Percentiles rank a stretch among this genome's conserved stretches.
Evolutionary conservation across 2,329 filamentous ascomycete genomes (phyloP).

Genomic region (Calonectria multiphialidica): DNA sequence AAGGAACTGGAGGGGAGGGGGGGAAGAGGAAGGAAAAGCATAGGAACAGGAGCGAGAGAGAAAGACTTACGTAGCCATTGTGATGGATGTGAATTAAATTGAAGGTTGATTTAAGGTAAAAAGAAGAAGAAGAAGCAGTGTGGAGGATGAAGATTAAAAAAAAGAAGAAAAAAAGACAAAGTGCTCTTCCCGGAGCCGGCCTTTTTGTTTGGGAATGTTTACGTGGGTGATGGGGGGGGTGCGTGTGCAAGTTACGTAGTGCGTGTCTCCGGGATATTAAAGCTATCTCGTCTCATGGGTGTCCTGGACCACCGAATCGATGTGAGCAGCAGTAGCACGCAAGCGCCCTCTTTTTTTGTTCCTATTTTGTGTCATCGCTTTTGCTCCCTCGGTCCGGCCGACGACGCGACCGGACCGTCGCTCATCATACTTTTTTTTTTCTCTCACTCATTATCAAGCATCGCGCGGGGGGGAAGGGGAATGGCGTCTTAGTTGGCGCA

Average conservation of each 20-base stretch:
- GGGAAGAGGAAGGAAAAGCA: too few relatives aligned
- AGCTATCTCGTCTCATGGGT: slow-evolving; percentile 6
- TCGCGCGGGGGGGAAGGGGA: not conserved
- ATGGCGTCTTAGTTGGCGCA: slow-evolving; percentile 40
- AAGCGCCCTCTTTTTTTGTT: not conserved
- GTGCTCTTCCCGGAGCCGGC: slow-evolving; percentile 14
- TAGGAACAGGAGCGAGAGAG: not conserved
- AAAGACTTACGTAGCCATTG: slow-evolving; percentile 51
- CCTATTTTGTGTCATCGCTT: not conserved
- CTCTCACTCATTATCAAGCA: not conserved
- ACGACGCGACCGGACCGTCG: not conserved
- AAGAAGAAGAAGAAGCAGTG: not conserved
- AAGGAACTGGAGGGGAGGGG: not conserved
- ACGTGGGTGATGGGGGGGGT: slow-evolving; percentile 8
- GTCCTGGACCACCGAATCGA: not conserved
- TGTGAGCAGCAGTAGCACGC: not conserved
- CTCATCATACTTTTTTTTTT: not conserved
- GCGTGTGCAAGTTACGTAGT: slow-evolving; percentile 28
- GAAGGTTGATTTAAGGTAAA: not conserved
- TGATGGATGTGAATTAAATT: slow-evolving; percentile 22
- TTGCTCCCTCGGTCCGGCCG: not conserved
- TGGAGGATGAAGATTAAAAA: slow-evolving; percentile 1
- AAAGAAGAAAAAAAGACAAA: not conserved
- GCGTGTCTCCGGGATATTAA: slow-evolving; percentile 22
- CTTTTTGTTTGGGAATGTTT: slow-evolving; percentile 19